phyloP scores from a whole-genome alignment of 2,329 filamentous ascomycete species.

The Aspergillus bombycis region DNA sequence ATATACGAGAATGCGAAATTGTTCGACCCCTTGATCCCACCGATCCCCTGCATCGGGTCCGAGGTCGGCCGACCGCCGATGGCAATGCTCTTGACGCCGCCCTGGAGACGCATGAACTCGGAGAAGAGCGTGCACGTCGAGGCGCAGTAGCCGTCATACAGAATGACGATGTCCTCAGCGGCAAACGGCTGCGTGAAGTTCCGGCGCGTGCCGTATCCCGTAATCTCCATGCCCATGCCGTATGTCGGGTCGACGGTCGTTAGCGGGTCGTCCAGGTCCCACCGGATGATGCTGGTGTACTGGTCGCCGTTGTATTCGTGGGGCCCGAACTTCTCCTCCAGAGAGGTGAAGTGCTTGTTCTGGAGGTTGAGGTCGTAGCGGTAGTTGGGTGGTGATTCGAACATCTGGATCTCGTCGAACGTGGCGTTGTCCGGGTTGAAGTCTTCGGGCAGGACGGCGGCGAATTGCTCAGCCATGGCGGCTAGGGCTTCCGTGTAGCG shows the following conservation, averaged over 20 bases:
- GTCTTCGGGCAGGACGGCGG: neutral
- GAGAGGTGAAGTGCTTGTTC: neutral
- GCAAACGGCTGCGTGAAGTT: neutral
- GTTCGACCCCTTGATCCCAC: neutral
- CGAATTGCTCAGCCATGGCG: neutral
- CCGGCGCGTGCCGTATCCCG: neutral
- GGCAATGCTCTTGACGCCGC: neutral
- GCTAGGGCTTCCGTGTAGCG: neutral
- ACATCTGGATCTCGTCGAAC: neutral
- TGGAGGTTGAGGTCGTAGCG: neutral
- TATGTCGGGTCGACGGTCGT: neutral
- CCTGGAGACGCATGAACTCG: conserved; percentile 1
- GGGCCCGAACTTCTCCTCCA: neutral
- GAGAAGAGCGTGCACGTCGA: conserved; percentile 1
- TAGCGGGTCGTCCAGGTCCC: neutral
- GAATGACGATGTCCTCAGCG: neutral
- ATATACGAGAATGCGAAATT: neutral
- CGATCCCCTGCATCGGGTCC: neutral
- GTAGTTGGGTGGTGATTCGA: neutral
- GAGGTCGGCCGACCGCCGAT: neutral
- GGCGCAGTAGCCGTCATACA: conserved; percentile 1
- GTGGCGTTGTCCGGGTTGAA: neutral
- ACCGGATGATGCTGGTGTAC: neutral
- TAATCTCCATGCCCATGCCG: conserved; percentile 5
- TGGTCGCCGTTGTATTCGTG: neutral